Conservation (phyloP, 2,329 filamentous ascomycete genomes). For the Aspergillus jensenii region DNA sequence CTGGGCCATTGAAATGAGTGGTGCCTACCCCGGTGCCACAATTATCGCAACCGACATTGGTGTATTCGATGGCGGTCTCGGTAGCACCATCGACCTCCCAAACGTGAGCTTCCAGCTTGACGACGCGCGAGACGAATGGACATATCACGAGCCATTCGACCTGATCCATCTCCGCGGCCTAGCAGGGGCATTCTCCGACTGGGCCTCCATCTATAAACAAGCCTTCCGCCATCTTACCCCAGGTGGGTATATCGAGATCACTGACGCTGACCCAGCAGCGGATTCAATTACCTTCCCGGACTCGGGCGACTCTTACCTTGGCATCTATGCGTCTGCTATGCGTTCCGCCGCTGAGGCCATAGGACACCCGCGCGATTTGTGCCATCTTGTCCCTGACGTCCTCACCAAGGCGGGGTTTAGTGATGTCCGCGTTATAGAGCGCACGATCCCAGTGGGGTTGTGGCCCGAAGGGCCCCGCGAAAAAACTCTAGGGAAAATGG, state of each 20-base stretch:
- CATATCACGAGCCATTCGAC: slow-evolving; percentile 50
- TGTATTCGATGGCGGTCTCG: slow-evolving; percentile 43
- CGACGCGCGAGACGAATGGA: slow-evolving; percentile 49
- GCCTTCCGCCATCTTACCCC: slow-evolving; percentile 46
- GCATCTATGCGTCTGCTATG: slow-evolving; percentile 35
- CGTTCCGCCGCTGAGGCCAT: slow-evolving; percentile 40
- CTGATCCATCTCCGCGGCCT: slow-evolving; percentile 51
- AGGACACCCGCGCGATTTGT: slow-evolving; percentile 42
- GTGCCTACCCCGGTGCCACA: slow-evolving; percentile 44
- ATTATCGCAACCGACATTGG: slow-evolving; percentile 49
- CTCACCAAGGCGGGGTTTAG: slow-evolving; percentile 47
- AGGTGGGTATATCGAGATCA: slow-evolving; percentile 49
- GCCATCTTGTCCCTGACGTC: slow-evolving; percentile 42
- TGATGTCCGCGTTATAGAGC: slow-evolving; percentile 40
- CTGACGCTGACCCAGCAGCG: slow-evolving; percentile 38
- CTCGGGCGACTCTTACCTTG: slow-evolving; percentile 32
- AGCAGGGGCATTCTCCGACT: slow-evolving; percentile 49
- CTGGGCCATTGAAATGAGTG: slow-evolving; percentile 51
- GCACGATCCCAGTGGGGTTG: slow-evolving; percentile 38
- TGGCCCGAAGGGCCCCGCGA: slow-evolving; percentile 36
- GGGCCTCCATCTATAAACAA: slow-evolving; percentile 47
- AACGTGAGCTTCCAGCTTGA: slow-evolving; percentile 52
- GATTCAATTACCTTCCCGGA: slow-evolving; percentile 25
- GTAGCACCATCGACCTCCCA: slow-evolving; percentile 30
- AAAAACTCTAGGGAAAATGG: slow-evolving; percentile 43